Evolutionary conservation across 2,329 filamentous ascomycete genomes (phyloP), one percentile per base, ranked within the genome.

Genomic region (Penicillium sp.): DNA sequence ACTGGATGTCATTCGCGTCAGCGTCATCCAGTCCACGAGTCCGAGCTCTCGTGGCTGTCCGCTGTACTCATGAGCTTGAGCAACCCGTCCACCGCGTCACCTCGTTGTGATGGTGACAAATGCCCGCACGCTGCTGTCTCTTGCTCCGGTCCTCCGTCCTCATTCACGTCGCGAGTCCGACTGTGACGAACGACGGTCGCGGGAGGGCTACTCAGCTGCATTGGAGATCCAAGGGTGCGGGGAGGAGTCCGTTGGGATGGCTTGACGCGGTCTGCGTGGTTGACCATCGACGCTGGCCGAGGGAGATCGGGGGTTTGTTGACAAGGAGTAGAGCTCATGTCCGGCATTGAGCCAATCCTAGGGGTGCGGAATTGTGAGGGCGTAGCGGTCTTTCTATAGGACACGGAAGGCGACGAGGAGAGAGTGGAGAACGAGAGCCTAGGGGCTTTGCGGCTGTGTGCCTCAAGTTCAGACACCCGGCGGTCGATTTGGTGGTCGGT

Each of bases 401-500:
- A 41, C 23, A 45, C 33, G 20, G 44, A 36, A 18, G 52, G 49
- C 6, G 53, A 47, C n/a, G 25, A 36, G 11, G 49, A 46, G 13
- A 53, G 41, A 34, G 43, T 42, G 27, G 57, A 51, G 10, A 53
- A 33, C 19, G 58, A 56, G 34, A 65, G 39, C 20, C 62, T 48
- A 15, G 57, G 57, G 14, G 50, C 53, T 50, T 65, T 66, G 33
- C 61, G 63, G 30, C 63, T 64, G 44, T 66, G 62, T 25, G 59
- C 64, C 50, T 70, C 65, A 15, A 68, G 56, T n/a, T 65, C 64
- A 14, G 64, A 67, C 19, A 70, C 41, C 11, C 65, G 59, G 13
- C 63, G 64, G 41, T 70, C 67, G 34, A 69, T 60, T 41, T 67
- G 59, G 39, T 64, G 55, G 41, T 63, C 54, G 43, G 56, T 53